Conservation (phyloP, 768 basidiomycete species). For the Leccinellum luteum region DNA sequence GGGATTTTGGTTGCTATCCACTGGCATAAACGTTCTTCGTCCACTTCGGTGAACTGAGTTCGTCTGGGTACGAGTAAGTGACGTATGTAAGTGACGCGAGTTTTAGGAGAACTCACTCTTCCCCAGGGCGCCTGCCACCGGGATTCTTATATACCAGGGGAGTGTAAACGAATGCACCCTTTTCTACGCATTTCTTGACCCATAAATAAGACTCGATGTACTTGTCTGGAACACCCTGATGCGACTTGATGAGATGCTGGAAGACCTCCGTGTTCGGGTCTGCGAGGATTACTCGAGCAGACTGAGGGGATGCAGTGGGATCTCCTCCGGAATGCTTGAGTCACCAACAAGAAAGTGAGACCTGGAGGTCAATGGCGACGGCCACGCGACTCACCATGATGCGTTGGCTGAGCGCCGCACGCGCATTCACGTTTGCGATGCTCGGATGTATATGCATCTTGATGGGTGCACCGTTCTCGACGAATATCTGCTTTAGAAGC, state of each 20-base stretch:
- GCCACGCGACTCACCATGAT: slow-evolving; percentile 53
- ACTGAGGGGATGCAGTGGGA: slow-evolving; percentile 64
- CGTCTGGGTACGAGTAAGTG: slow-evolving; percentile 43
- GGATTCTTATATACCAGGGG: slow-evolving; percentile 82
- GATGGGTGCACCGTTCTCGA: slow-evolving; percentile 61
- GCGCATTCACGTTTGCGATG: slow-evolving; percentile 74
- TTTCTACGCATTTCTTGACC: slow-evolving; percentile 83
- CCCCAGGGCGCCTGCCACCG: slow-evolving; percentile 75
- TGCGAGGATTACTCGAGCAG: slow-evolving; percentile 73
- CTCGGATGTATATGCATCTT: slow-evolving; percentile 79
- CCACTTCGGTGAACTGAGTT: slow-evolving; percentile 74
- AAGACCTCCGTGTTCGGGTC: slow-evolving; percentile 80
- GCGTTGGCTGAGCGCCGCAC: slow-evolving; percentile 61
- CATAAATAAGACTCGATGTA: slow-evolving; percentile 79
- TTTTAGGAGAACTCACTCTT: slow-evolving; percentile 54
- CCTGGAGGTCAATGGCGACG: slow-evolving; percentile 1
- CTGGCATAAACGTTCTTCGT: slow-evolving; percentile 68
- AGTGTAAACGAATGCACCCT: slow-evolving; percentile 60
- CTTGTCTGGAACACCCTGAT: slow-evolving; percentile 67
- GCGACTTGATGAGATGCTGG: slow-evolving; percentile 66
- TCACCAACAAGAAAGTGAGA: slow-evolving; percentile 1
- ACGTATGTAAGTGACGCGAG: not conserved
- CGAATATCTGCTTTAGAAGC: slow-evolving; percentile 73
- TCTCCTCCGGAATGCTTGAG: slow-evolving; percentile 78
- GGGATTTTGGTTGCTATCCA: slow-evolving; percentile 86